Evolutionary conservation across 2,329 filamentous ascomycete genomes (phyloP).

Genomic region (Microdochium bolleyi): DNA sequence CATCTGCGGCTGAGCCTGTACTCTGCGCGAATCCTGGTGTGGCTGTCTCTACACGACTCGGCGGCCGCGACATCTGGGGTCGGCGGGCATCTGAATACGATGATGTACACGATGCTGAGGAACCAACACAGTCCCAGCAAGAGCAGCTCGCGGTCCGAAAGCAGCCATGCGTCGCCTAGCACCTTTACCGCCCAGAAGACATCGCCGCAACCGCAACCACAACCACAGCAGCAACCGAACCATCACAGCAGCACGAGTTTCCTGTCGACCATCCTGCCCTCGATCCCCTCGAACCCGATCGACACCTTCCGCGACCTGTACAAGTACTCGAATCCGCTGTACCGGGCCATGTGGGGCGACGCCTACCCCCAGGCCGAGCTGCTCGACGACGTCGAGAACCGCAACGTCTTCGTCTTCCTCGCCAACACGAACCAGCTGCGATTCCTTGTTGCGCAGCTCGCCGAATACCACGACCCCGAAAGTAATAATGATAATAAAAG

Average conservation of each 20-base stretch:
- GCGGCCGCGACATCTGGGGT: conserved; percentile 20
- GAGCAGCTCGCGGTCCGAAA: neutral
- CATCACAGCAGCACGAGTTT: neutral
- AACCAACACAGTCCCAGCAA: neutral
- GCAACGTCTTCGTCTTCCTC: conserved; percentile 20
- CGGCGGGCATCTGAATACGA: conserved; percentile 21
- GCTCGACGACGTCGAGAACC: conserved; percentile 25
- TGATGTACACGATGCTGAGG: conserved; percentile 11
- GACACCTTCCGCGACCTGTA: conserved; percentile 18
- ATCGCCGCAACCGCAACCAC: neutral
- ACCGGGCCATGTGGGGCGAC: conserved; percentile 22
- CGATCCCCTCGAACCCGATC: conserved; percentile 3
- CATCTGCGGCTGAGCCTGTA: conserved; percentile 17
- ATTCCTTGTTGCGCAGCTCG: conserved; percentile 21
- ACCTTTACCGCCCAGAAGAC: neutral
- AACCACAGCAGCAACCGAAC: neutral
- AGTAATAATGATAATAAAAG: neutral
- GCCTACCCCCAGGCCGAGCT: conserved; percentile 23
- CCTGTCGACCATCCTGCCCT: neutral
- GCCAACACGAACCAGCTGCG: conserved; percentile 20
- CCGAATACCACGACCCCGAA: neutral
- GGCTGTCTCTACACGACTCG: conserved; percentile 21
- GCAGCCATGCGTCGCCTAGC: neutral
- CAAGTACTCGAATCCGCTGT: conserved; percentile 22
- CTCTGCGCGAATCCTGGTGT: conserved; percentile 22